phyloP scores from a whole-genome alignment of 2,329 filamentous ascomycete genomes.

The Paraphaeosphaeria minitans region DNA sequence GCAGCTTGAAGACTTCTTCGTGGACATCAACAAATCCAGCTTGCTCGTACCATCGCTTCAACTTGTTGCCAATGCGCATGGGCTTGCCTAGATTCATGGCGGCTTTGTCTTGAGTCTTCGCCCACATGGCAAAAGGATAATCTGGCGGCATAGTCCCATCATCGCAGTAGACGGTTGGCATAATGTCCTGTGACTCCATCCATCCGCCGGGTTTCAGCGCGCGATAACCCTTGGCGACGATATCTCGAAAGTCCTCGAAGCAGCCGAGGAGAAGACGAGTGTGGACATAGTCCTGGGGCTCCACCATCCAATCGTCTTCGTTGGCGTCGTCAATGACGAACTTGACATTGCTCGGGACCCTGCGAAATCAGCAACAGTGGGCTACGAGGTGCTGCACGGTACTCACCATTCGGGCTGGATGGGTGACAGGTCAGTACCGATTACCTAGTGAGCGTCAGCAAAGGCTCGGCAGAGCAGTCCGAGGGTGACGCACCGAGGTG shows the following conservation, averaged over 20 bases:
- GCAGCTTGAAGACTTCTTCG: slow-evolving; percentile 59
- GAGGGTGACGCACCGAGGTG: slow-evolving; percentile 33
- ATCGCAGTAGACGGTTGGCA: slow-evolving; percentile 56
- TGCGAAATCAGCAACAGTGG: slow-evolving; percentile 13
- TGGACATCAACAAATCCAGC: slow-evolving; percentile 64
- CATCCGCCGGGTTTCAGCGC: slow-evolving; percentile 63
- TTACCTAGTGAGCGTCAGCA: slow-evolving; percentile 41
- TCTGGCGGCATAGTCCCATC: slow-evolving; percentile 58
- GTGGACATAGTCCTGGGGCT: slow-evolving; percentile 64
- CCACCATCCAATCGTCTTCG: slow-evolving; percentile 62
- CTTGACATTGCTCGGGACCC: slow-evolving; percentile 71
- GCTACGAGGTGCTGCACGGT: neutral
- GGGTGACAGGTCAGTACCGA: slow-evolving; percentile 50
- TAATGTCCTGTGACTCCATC: slow-evolving; percentile 51
- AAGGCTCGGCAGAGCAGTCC: neutral
- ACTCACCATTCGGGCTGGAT: slow-evolving; percentile 46
- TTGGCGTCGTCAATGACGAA: slow-evolving; percentile 75
- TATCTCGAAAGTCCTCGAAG: slow-evolving; percentile 60
- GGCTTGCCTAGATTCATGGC: slow-evolving; percentile 54
- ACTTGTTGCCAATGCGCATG: slow-evolving; percentile 58
- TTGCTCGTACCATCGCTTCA: slow-evolving; percentile 60
- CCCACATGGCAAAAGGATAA: slow-evolving; percentile 57
- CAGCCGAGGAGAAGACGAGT: slow-evolving; percentile 63
- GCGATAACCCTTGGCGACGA: slow-evolving; percentile 58
- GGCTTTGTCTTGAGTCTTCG: slow-evolving; percentile 49